These are phyloP conservation scores for Phytophthora cryptogea DNA, from an alignment of 352 stramenopile species.

Conservation along the genomic window DNA sequence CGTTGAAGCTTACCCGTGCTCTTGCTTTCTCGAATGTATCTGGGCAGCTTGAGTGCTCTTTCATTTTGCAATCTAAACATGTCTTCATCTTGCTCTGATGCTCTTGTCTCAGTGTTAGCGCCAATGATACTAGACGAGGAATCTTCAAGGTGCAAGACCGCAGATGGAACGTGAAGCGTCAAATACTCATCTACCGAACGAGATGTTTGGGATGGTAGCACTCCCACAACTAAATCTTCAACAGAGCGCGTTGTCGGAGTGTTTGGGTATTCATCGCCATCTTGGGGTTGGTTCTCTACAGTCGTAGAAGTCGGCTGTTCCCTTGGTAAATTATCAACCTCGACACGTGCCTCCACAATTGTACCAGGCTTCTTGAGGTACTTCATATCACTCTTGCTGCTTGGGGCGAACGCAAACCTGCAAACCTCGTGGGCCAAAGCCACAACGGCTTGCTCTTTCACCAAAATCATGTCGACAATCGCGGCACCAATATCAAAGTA, in stretches of 20 bases:
- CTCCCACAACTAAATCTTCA: conserved; percentile 14
- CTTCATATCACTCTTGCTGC: conserved; percentile 11
- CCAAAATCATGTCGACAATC: conserved; percentile 48
- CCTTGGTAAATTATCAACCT: background rate
- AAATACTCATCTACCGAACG: conserved; percentile 29
- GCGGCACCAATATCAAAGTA: conserved; percentile 69
- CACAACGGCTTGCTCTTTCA: conserved; percentile 30
- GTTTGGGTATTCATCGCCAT: conserved; percentile 10
- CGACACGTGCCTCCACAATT: background rate
- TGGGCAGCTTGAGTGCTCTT: background rate
- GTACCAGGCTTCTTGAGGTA: conserved; percentile 10
- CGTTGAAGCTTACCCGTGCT: conserved; percentile 6
- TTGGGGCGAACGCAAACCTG: conserved; percentile 27
- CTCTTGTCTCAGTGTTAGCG: conserved; percentile 1
- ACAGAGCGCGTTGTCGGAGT: conserved; percentile 32
- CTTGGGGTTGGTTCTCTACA: background rate
- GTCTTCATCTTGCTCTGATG: conserved; percentile 10
- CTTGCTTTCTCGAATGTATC: conserved; percentile 12
- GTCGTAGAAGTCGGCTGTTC: background rate
- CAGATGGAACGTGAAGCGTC: conserved; percentile 24
- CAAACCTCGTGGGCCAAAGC: conserved; percentile 51
- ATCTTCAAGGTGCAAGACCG: conserved; percentile 22
- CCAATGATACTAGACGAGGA: conserved; percentile 16
- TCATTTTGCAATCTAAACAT: conserved; percentile 6
- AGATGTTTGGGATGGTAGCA: conserved; percentile 14